phyloP scores from a whole-genome alignment of 306 rosid genomes.

The Cotoneaster glaucophyllus region DNA sequence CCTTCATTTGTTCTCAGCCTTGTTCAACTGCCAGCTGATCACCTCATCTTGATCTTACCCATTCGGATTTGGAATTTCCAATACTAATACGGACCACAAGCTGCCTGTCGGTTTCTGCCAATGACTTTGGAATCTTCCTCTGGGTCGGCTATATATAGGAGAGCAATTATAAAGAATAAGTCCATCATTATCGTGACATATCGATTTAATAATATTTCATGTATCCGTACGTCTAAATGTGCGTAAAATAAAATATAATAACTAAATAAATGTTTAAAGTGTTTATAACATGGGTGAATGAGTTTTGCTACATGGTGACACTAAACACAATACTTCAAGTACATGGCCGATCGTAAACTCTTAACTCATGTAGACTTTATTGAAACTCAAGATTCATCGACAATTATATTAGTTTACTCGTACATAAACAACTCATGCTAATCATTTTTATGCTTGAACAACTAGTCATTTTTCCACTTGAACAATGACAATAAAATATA shows the following conservation, averaged over 20 bases:
- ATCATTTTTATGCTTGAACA: neutral
- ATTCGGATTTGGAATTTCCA: constrained; percentile 10
- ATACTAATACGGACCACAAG: constrained; percentile 4
- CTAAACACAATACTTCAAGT: too few species aligned
- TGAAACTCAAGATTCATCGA: neutral
- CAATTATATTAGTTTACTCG: neutral
- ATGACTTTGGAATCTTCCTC: neutral
- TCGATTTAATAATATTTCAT: too few species aligned
- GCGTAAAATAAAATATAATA: too few species aligned
- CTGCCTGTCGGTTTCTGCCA: neutral
- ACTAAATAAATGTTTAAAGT: too few species aligned
- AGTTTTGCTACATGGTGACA: too few species aligned
- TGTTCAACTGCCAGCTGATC: constrained; percentile 22
- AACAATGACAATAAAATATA: neutral
- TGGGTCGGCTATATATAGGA: too few species aligned
- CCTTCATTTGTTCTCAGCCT: constrained; percentile 10
- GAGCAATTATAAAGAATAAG: neutral
- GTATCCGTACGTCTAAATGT: too few species aligned
- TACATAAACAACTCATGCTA: neutral
- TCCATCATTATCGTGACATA: neutral
- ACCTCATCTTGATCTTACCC: neutral
- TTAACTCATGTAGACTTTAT: too few species aligned
- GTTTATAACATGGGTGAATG: too few species aligned
- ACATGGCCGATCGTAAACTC: neutral
- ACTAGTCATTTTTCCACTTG: neutral